phyloP scores from a whole-genome alignment of 192 early-diverging fungal genomes.

The Coemansia brasiliensis region DNA sequence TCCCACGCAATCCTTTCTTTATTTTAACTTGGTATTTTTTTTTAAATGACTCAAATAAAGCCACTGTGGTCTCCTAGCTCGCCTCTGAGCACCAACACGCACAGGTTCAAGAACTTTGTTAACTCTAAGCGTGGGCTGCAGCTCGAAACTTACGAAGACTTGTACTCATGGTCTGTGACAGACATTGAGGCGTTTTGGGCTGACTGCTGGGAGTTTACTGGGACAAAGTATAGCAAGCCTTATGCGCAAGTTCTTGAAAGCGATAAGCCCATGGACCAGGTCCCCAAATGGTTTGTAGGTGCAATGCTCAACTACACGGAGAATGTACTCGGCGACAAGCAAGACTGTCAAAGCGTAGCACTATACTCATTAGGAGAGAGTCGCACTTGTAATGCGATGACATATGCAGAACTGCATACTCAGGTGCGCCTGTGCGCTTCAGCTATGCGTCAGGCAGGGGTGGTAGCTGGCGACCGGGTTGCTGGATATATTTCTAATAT shows the following conservation, averaged over 20 bases:
- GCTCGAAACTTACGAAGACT: slow-evolving; percentile 62
- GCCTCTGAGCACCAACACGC: slow-evolving; percentile 61
- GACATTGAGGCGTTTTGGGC: slow-evolving; percentile 83
- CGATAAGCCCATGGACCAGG: slow-evolving; percentile 73
- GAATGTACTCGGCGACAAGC: slow-evolving; percentile 69
- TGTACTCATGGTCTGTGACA: slow-evolving; percentile 83
- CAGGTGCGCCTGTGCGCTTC: slow-evolving; percentile 69
- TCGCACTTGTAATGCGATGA: slow-evolving; percentile 54
- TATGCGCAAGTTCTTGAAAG: slow-evolving; percentile 64
- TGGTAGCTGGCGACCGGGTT: slow-evolving; percentile 80
- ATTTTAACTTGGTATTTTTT: neutral
- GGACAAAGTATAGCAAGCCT: slow-evolving; percentile 23
- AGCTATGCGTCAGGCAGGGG: slow-evolving; percentile 70
- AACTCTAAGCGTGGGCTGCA: slow-evolving; percentile 65
- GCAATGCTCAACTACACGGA: slow-evolving; percentile 89
- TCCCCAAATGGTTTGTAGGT: slow-evolving; percentile 91
- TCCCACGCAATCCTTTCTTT: neutral
- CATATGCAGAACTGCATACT: slow-evolving; percentile 71
- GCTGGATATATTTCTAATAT: slow-evolving; percentile 90
- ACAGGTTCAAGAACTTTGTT: slow-evolving; percentile 71
- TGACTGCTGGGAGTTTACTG: slow-evolving; percentile 74
- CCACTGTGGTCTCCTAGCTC: slow-evolving; percentile 67
- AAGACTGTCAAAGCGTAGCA: slow-evolving; percentile 40
- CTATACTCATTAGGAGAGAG: slow-evolving; percentile 54
- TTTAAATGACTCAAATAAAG: slow-evolving; percentile 29